Evolutionary conservation across 176 grass and related monocot species (phyloP), one percentile per base, ranked within the genome.

Genomic region (Musa beccarii): DNA sequence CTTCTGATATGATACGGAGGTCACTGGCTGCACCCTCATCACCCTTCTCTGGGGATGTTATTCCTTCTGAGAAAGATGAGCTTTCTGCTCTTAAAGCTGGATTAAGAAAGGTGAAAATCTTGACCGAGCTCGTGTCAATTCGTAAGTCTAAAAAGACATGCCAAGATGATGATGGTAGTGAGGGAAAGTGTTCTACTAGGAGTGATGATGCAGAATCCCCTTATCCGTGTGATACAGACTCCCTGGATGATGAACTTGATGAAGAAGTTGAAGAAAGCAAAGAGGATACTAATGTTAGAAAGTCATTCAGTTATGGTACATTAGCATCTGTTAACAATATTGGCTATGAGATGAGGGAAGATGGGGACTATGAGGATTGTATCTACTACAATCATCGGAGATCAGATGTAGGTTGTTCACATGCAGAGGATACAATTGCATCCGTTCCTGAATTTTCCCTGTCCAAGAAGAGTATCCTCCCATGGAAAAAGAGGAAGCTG

Each of bases 291-390:
- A 81, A 75, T 5, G 81, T 93, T 14, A 90, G 95, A 65, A 95
- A 95, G 59, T 99, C 96, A 20, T 92, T 94, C 75, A 99, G 96
- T 63, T 99, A 99, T 77, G 91, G 96, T 56, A 89, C 88, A n/a
- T 76, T 99, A 61, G 89, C 90, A 20, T 86, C 82, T 80, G 83
- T 90, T 61, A 94, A 99, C 73, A 84, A 84, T 79, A 71, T 86
- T 22, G 85, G 90, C 84, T 80, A 69, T 51, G 87, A 89, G 86
- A 87, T 85, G 73, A 89, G 76, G 74, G 79, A 87, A 80, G 84
- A 89, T 79, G 95, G 83, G 68, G 95, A 87, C 59, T 79, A 87
- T 3, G 95, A 94, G 69, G 95, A 91, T 54, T 94, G 88, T 84
- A 56, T 92, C 79, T 93, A 91, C 81, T 99, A 99, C 78, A 93